Evolutionary conservation across 2,329 filamentous ascomycete species (phyloP), one percentile per base, ranked within the genome.

Genomic region (Geosmithia flava): DNA sequence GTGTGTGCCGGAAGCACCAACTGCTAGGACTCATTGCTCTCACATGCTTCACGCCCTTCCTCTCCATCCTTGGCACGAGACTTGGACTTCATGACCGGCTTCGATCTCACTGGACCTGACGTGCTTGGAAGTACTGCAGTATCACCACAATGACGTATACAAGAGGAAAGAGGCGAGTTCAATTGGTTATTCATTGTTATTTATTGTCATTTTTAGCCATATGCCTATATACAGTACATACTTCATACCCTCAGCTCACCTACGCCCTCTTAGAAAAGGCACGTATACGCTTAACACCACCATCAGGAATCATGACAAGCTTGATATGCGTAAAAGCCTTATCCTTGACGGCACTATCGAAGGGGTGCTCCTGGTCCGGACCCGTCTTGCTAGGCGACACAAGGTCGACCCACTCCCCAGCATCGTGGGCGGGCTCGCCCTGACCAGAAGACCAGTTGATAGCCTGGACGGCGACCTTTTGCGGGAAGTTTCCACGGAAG

Each of bases 261-360:
- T 23, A 29, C 43, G 52, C 59, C 47, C 64, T 58, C 55, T 57
- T 65, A 20, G 64, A 64, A 57, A 64, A 64, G 37, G 58, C 62
- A 48, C 88, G 78, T 54, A 96, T 76, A 53, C 90, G 74, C 78
- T 95, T 95, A 2, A 96, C 85, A 20, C 91, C 90, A 33, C 91
- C 90, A 64, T 97, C 90, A 0, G 91, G 91, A 55, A 95, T 87
- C 62, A 96, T 93, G 33, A 87, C 85, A 62, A 97, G 71, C 75
- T 95, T 96, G 20, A 90, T 81, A 67, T 93, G 89, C 13, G 85
- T 88, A 58, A 87, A 85, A 2, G 71, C 68, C 60, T 71, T 74
- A 39, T 79, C 78, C 54, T 73, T 68, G 17, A 79, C 69, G 49
- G 71, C 57, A 48, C 69, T 75, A 30, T 66, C 68, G 60, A 84